Evolutionary conservation across 257 asterid species (phyloP).

Genomic region (Fraxinus anomala): DNA sequence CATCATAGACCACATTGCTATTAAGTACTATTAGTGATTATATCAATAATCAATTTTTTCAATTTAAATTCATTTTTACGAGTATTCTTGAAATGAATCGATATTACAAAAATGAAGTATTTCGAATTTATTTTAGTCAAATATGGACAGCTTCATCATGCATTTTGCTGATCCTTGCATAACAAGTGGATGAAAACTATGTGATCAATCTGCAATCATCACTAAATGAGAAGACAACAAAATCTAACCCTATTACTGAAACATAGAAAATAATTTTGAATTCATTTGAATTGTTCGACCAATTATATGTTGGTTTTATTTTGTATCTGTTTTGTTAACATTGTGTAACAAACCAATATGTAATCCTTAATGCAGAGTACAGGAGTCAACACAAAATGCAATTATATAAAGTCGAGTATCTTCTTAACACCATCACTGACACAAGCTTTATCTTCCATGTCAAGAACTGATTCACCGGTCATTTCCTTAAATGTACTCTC

Average conservation of each 20-base stretch:
- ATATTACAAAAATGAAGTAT: too few relatives aligned
- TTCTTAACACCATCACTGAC: conserved; percentile 75
- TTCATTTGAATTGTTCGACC: not conserved
- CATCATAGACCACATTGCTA: too few relatives aligned
- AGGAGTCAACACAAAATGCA: conserved; percentile 7
- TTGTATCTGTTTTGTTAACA: too few relatives aligned
- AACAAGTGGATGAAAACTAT: not conserved
- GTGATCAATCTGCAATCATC: not conserved
- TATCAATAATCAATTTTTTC: too few relatives aligned
- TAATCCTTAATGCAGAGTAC: not conserved
- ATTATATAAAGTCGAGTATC: conserved; percentile 10
- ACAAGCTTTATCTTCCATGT: conserved; percentile 55
- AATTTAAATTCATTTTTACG: too few relatives aligned
- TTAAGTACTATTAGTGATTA: too few relatives aligned
- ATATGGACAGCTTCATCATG: not conserved
- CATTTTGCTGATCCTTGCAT: not conserved
- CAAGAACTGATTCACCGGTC: conserved; percentile 68
- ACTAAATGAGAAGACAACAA: not conserved
- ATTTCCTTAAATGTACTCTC: conserved; percentile 62
- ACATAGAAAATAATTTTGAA: too few relatives aligned
- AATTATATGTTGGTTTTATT: too few relatives aligned
- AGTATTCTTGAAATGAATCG: too few relatives aligned
- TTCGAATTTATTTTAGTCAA: too few relatives aligned
- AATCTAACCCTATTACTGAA: too few relatives aligned
- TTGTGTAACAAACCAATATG: not conserved